A percentile compares a stretch with the other conserved stretches of the same genome.
These are phyloP conservation scores for Copromyces sp. DNA, from an alignment of 495 filamentous ascomycete genomes.

Conservation along the genomic window DNA sequence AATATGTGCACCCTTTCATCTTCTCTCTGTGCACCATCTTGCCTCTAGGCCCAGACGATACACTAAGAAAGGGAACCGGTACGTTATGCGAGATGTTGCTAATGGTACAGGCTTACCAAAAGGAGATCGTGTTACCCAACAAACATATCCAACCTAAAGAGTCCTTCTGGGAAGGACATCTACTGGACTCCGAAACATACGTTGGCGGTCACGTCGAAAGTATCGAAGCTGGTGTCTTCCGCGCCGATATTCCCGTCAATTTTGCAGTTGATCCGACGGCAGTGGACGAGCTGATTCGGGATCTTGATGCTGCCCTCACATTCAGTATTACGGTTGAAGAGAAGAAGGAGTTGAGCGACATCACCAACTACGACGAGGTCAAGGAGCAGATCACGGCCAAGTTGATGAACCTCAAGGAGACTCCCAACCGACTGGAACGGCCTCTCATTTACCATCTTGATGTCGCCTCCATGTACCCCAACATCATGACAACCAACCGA, in stretches of 20 bases:
- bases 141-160: slow-evolving; percentile 90
- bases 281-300: slow-evolving; percentile 75
- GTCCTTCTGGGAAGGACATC: slow-evolving; percentile 90
- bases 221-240: slow-evolving; percentile 97
- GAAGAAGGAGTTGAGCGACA: slow-evolving; percentile 83
- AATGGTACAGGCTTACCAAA: slow-evolving; percentile 95
- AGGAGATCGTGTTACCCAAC: slow-evolving; percentile 87
- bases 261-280: slow-evolving; percentile 81
- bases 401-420: slow-evolving; percentile 63
- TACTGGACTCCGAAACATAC: slow-evolving; percentile 94
- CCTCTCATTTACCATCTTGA: slow-evolving; percentile 97
- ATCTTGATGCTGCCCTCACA: slow-evolving; percentile 81
- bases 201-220: slow-evolving; percentile 98
- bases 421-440: slow-evolving; percentile 69
- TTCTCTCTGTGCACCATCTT: slow-evolving; percentile 97
- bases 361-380: slow-evolving; percentile 88
- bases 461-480: slow-evolving; percentile 98
- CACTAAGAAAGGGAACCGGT: slow-evolving; percentile 88
- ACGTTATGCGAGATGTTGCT: slow-evolving; percentile 98
- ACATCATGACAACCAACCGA: slow-evolving; percentile 99
- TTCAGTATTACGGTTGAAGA: slow-evolving; percentile 93
- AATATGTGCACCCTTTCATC: slow-evolving; percentile 99
- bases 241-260: slow-evolving; percentile 86
- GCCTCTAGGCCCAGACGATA: slow-evolving; percentile 85
- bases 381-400: slow-evolving; percentile 70